Evolutionary conservation across 2,329 filamentous ascomycete species (phyloP).

Genomic region (Diaporthe citrichinensis): DNA sequence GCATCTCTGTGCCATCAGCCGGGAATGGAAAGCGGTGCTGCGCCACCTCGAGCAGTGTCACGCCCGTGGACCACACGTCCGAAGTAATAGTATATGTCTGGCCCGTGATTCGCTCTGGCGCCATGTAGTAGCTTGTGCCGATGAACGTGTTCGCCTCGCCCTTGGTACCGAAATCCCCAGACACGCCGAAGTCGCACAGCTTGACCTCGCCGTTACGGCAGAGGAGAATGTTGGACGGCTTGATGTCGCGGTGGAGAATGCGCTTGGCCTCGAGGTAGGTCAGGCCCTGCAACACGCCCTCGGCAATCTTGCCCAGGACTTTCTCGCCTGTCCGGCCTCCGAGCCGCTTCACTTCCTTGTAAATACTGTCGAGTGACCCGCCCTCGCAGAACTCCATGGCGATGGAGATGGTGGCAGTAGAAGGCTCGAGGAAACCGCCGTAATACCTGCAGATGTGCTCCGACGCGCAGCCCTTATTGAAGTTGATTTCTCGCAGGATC

Average conservation of each 20-base stretch:
- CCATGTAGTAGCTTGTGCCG: slow-evolving; percentile 99
- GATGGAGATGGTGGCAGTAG: slow-evolving; percentile 97
- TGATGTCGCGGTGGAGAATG: slow-evolving; percentile 99
- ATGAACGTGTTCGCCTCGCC: slow-evolving; percentile 99
- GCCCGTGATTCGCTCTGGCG: slow-evolving; percentile 96
- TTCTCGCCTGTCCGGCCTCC: slow-evolving; percentile 97
- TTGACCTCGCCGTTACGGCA: slow-evolving; percentile 95
- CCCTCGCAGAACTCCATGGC: slow-evolving; percentile 99
- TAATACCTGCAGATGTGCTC: slow-evolving; percentile 98
- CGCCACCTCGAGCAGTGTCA: slow-evolving; percentile 98
- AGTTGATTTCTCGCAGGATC: slow-evolving; percentile 94
- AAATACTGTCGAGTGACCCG: slow-evolving; percentile 95
- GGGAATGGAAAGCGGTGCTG: slow-evolving; percentile 99
- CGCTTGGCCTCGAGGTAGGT: slow-evolving; percentile 96
- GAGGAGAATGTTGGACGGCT: slow-evolving; percentile 95
- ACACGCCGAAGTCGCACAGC: slow-evolving; percentile 98
- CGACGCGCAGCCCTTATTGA: slow-evolving; percentile 97
- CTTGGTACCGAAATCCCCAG: slow-evolving; percentile 97
- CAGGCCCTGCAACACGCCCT: slow-evolving; percentile 92
- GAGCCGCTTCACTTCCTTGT: slow-evolving; percentile 95
- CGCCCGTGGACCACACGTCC: slow-evolving; percentile 97
- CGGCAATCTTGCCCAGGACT: slow-evolving; percentile 95
- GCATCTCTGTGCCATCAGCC: slow-evolving; percentile 95
- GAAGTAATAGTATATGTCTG: slow-evolving; percentile 99
- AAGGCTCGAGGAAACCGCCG: slow-evolving; percentile 94